phyloP scores from a whole-genome alignment of 805 yeast genomes.

The Ogataea polymorpha region DNA sequence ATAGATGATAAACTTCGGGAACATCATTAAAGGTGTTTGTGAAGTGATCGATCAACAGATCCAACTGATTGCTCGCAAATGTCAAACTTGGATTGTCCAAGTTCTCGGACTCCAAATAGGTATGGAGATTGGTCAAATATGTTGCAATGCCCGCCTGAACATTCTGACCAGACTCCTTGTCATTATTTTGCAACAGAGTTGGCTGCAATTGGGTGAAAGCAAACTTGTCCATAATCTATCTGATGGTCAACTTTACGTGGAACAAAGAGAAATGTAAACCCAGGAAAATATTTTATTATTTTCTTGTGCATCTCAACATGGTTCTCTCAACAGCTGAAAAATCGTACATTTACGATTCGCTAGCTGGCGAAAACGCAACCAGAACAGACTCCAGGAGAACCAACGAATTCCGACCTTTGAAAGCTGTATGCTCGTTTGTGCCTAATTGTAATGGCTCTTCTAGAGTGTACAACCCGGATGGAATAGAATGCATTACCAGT shows the following conservation, averaged over 20 bases:
- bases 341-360: slow-evolving; percentile 71
- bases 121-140: slow-evolving; percentile 18
- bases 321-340: slow-evolving; percentile 73
- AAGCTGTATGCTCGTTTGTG: slow-evolving; percentile 74
- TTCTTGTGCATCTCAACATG: slow-evolving; percentile 37
- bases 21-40: slow-evolving; percentile 19
- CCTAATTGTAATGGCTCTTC: slow-evolving; percentile 93
- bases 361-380: slow-evolving; percentile 51
- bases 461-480: slow-evolving; percentile 79
- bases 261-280: neutral
- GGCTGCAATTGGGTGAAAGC: slow-evolving; percentile 19
- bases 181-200: slow-evolving; percentile 13
- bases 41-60: slow-evolving; percentile 21
- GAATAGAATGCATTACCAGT: slow-evolving; percentile 91
- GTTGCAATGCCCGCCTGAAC: slow-evolving; percentile 16
- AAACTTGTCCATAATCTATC: slow-evolving; percentile 11
- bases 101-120: slow-evolving; percentile 7
- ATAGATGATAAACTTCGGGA: slow-evolving; percentile 23
- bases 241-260: slow-evolving; percentile 11
- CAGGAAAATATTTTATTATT: slow-evolving; percentile 1
- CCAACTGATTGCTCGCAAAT: slow-evolving; percentile 24
- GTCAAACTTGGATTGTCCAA: slow-evolving; percentile 21
- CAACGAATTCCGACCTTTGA: slow-evolving; percentile 81
- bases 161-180: slow-evolving; percentile 8
- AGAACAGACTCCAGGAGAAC: slow-evolving; percentile 84